phyloP scores from a whole-genome alignment of 116 monocot genomes.

The Trichopus zeylanicus region DNA sequence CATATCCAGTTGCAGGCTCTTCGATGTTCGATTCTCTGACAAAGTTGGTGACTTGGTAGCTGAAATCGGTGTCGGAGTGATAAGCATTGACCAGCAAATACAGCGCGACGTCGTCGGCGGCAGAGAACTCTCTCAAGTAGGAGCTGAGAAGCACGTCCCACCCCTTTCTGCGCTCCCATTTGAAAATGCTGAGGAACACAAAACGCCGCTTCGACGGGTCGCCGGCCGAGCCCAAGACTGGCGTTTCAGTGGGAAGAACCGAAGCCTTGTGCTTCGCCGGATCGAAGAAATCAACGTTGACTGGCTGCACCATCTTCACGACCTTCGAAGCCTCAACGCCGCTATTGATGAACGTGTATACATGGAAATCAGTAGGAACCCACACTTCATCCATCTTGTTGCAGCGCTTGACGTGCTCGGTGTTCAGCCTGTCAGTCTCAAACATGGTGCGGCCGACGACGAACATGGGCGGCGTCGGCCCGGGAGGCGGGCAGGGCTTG shows the following conservation, averaged over 20 bases:
- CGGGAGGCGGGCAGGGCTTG: slow-evolving; percentile 42
- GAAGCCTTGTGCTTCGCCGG: slow-evolving; percentile 28
- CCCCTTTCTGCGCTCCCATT: slow-evolving; percentile 65
- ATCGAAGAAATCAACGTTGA: slow-evolving; percentile 56
- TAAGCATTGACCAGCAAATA: slow-evolving; percentile 40
- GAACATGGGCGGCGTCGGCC: slow-evolving; percentile 22
- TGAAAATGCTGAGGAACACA: slow-evolving; percentile 56
- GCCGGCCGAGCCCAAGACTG: slow-evolving; percentile 8
- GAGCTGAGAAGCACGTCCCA: slow-evolving; percentile 59
- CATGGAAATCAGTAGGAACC: slow-evolving; percentile 62
- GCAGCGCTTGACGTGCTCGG: slow-evolving; percentile 43
- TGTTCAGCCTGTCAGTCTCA: slow-evolving; percentile 49
- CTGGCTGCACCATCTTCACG: slow-evolving; percentile 44
- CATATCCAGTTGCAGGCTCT: slow-evolving; percentile 27
- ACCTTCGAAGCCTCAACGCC: slow-evolving; percentile 44
- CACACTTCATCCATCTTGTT: slow-evolving; percentile 55
- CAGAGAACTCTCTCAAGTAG: slow-evolving; percentile 35
- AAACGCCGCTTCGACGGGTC: slow-evolving; percentile 5
- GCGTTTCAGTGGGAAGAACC: slow-evolving; percentile 6
- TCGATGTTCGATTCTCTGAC: slow-evolving; percentile 1
- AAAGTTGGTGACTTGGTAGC: slow-evolving; percentile 18
- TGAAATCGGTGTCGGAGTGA: slow-evolving; percentile 39
- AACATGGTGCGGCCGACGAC: slow-evolving; percentile 74
- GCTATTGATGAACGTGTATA: slow-evolving; percentile 25
- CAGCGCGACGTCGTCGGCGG: slow-evolving; percentile 21